Base-by-base conservation (phyloP, 2,329 filamentous ascomycete genomes). In the Alternaria longipes region DNA sequence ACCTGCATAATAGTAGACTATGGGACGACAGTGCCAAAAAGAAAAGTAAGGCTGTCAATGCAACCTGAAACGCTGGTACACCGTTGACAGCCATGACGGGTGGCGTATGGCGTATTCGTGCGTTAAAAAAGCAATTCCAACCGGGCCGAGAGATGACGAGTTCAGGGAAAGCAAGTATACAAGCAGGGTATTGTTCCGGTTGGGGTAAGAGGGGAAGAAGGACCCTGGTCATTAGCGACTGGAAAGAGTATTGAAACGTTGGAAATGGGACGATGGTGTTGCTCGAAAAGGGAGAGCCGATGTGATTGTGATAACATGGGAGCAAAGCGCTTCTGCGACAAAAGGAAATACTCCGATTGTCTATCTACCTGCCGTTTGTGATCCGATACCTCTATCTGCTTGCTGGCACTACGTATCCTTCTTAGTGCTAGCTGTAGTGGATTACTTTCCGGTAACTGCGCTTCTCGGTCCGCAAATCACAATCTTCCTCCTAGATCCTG, bases 401-500 rank as follows among this genome's bases (percentile, higher is more conserved):
- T 20, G 20, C 12, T 18, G n/a, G 3, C 8, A n/a, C 8, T 20
- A 40, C 36, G 36, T 40, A 40, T 11, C n/a, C 36, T 38, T n/a
- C 34, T 40, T 28, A 34, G 12, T 42, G 20, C 40, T 42, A 9
- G 9, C 7, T 14, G 3, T 12, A 12, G 11, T 24, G 20, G 14
- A 36, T 20, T 50, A 3, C 30, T 50, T 50, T 41, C 22, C n/a
- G 24, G 36, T 52, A 41, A 22, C 50, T 38, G 36, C 50, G 16
- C 22, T 22, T 49, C 16, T 38, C 26, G 36, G 34, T 36, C 34
- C 52, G 8, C 51, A 24, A 36, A 36, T 68, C 61, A 69, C 14
- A 64, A 18, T 41, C 54, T 46, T 38, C 61, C 59, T n/a, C 75
- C 70, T 18, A 82, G 67, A 64, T 83, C 81, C 46, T 79, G 73